Evolutionary conservation across 345 rosid species (phyloP).

Genomic region (Dovyalis caffra): DNA sequence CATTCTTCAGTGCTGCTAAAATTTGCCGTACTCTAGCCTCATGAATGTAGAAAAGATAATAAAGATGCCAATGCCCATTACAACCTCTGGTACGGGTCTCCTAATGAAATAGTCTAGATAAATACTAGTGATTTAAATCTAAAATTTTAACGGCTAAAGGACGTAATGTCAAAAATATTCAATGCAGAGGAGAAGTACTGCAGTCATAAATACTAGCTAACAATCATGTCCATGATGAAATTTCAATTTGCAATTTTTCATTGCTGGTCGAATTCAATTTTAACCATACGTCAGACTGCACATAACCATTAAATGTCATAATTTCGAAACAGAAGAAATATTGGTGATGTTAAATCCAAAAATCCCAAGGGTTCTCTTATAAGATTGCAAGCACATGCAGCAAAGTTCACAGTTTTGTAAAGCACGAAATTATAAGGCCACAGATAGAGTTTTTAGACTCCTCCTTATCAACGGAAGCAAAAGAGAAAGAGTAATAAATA

Average conservation of each 20-base stretch:
- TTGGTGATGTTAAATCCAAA: not conserved
- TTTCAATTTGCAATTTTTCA: not conserved
- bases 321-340: not conserved
- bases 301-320: not conserved
- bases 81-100: not conserved
- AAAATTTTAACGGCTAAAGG: not conserved
- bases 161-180: not conserved
- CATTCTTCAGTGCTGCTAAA: not conserved
- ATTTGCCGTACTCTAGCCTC: not conserved
- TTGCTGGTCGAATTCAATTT: not conserved
- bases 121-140: not conserved
- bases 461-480: slow-evolving; percentile 12
- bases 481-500: slow-evolving; percentile 34
- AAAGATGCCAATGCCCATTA: not conserved
- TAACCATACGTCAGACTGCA: not conserved
- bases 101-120: not conserved
- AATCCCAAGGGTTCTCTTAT: not conserved
- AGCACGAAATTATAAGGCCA: slow-evolving; percentile 17
- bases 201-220: not conserved
- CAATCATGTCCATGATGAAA: not conserved
- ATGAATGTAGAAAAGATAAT: not conserved
- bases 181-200: not conserved
- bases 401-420: slow-evolving; percentile 2
- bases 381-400: not conserved
- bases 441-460: not conserved